These are phyloP conservation scores for Paragyromitra xinjiangensis DNA, from an alignment of 495 filamentous ascomycete species.

Conservation along the genomic window DNA sequence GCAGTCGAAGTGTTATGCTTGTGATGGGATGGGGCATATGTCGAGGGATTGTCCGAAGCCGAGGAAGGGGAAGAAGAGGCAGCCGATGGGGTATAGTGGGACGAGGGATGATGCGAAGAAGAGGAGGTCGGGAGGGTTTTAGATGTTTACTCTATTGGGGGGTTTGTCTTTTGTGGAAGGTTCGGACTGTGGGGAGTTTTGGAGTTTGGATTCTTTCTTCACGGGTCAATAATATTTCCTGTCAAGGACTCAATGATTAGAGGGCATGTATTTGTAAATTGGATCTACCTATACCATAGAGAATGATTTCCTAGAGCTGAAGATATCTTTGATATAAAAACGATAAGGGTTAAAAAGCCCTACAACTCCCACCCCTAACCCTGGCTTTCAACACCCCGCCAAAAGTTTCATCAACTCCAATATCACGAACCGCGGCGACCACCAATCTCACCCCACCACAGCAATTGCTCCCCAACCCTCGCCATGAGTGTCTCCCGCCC, in stretches of 20 bases:
- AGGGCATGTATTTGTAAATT: slow-evolving; percentile 30
- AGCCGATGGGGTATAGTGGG: slow-evolving; percentile 10
- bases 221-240: background rate
- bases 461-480: slow-evolving; percentile 22
- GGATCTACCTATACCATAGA: background rate
- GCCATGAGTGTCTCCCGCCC: slow-evolving; percentile 70
- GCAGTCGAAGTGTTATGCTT: slow-evolving; percentile 59
- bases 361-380: slow-evolving; percentile 34
- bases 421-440: background rate
- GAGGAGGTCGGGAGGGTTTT: slow-evolving; percentile 30
- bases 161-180: slow-evolving; percentile 1
- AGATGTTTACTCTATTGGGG: slow-evolving; percentile 1
- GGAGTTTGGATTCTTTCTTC: slow-evolving; percentile 3
- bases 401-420: slow-evolving; percentile 25
- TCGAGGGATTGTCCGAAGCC: slow-evolving; percentile 59
- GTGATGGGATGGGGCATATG: slow-evolving; percentile 61
- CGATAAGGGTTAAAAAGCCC: slow-evolving; percentile 1
- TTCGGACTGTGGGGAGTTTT: background rate
- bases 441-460: slow-evolving; percentile 8
- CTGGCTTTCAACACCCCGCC: slow-evolving; percentile 34
- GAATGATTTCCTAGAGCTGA: background rate
- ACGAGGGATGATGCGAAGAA: slow-evolving; percentile 14
- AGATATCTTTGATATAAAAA: background rate
- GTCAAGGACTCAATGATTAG: background rate
- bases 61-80: slow-evolving; percentile 34